phyloP scores from a whole-genome alignment of 140 eudicot genomes.

The Cichorium intybus region DNA sequence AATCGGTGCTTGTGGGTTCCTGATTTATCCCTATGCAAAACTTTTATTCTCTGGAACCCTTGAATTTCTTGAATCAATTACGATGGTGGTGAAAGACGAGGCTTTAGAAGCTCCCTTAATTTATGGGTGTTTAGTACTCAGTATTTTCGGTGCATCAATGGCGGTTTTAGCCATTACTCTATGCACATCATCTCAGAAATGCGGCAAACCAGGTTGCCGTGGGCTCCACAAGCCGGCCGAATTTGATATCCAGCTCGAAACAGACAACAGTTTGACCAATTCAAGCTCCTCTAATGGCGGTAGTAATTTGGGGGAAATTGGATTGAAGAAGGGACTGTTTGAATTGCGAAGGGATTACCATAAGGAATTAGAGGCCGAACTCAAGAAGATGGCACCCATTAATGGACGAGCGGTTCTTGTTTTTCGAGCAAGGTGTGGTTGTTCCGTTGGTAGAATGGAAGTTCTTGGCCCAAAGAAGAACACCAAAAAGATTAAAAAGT shows the following conservation, averaged over 20 bases:
- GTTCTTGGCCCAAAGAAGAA: conserved; percentile 68
- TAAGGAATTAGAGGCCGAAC: conserved; percentile 76
- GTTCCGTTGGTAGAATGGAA: conserved; percentile 78
- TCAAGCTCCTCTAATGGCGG: conserved; percentile 38
- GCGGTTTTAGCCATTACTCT: conserved; percentile 50
- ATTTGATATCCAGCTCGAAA: conserved; percentile 73
- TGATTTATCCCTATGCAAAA: conserved; percentile 57
- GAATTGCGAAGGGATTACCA: conserved; percentile 76
- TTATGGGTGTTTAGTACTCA: conserved; percentile 62
- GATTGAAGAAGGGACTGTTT: conserved; percentile 57
- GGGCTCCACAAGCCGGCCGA: conserved; percentile 73
- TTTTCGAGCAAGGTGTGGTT: conserved; percentile 80
- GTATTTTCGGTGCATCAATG: conserved; percentile 42
- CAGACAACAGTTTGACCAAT: conserved; percentile 31
- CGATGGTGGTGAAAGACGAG: conserved; percentile 53
- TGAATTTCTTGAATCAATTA: conserved; percentile 36
- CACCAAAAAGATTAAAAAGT: conserved; percentile 64
- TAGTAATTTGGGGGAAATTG: conserved; percentile 30
- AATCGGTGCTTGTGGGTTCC: conserved; percentile 57
- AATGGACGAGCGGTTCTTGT: conserved; percentile 85
- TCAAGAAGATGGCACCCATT: conserved; percentile 85
- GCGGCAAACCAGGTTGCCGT: conserved; percentile 77
- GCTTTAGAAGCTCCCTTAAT: conserved; percentile 52
- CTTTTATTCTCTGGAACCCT: conserved; percentile 21
- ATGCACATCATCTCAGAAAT: conserved; percentile 43